Evolutionary conservation across 352 stramenopile species (phyloP).

Genomic region (Pythium volutum): DNA sequence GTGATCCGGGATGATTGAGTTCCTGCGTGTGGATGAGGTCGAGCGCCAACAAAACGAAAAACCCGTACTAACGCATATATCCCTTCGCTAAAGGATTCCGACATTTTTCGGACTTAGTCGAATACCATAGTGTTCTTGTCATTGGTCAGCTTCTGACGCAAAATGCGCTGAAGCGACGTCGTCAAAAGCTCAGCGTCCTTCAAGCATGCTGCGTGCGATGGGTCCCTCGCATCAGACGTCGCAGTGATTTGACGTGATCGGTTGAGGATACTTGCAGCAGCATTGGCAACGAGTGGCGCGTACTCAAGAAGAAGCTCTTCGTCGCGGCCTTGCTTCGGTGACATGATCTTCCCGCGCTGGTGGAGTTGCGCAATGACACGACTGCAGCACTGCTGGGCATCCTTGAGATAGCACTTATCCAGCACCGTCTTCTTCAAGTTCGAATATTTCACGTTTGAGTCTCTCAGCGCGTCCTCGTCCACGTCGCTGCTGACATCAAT

Average conservation of each 20-base stretch:
- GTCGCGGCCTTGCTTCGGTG: constrained; percentile 49
- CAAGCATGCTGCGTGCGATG: neutral
- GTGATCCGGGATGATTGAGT: constrained; percentile 6
- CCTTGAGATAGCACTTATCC: constrained; percentile 40
- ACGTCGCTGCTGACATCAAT: constrained; percentile 44
- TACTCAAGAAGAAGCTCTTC: constrained; percentile 47
- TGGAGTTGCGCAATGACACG: constrained; percentile 49
- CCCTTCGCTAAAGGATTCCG: neutral
- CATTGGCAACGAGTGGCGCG: constrained; percentile 55
- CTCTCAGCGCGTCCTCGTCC: neutral
- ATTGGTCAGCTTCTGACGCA: neutral
- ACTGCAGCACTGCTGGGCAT: constrained; percentile 37
- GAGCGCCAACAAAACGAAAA: constrained; percentile 17
- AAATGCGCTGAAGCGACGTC: constrained; percentile 1
- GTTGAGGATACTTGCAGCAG: constrained; percentile 36
- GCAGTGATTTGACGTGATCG: neutral
- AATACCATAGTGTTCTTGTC: neutral
- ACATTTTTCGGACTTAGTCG: constrained; percentile 12
- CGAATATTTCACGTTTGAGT: constrained; percentile 39
- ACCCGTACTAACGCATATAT: neutral
- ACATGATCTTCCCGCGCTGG: constrained; percentile 38
- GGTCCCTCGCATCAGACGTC: neutral
- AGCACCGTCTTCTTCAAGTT: constrained; percentile 54
- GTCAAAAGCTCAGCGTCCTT: neutral
- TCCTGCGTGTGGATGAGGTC: constrained; percentile 4